A percentile compares a stretch with the other conserved stretches of the same genome.
Evolutionary conservation across 176 grass and related monocot genomes (phyloP).

Genomic region (Ensete ventricosum): DNA sequence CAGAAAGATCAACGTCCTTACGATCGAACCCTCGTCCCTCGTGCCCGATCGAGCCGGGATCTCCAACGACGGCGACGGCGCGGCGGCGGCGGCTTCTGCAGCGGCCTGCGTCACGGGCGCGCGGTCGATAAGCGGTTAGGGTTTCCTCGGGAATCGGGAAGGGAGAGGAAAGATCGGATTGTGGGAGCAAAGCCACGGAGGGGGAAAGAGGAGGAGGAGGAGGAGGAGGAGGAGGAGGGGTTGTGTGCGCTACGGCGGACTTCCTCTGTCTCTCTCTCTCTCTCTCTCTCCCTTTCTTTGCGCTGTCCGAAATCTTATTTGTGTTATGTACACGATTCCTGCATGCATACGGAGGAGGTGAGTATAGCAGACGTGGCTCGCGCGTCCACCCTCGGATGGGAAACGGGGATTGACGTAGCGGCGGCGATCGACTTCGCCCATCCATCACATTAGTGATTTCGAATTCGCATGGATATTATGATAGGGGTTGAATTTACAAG

Average conservation of each 20-base stretch:
- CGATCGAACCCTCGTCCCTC: not conserved
- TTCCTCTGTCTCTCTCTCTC: not conserved
- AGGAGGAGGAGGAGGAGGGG: not conserved
- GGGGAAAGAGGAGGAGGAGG: not conserved
- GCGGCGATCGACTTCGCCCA: too few relatives aligned
- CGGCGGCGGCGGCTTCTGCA: not conserved
- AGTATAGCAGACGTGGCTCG: not conserved
- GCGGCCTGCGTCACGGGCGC: not conserved
- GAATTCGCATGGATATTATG: too few relatives aligned
- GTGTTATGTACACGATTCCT: not conserved
- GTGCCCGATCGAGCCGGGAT: not conserved
- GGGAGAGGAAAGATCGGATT: not conserved
- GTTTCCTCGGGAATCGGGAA: constrained; percentile 27
- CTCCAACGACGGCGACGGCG: not conserved
- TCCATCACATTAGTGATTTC: too few relatives aligned
- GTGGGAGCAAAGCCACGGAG: not conserved
- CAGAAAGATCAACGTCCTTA: constrained; percentile 15
- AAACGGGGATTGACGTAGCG: not conserved
- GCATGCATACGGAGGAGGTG: not conserved
- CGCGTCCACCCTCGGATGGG: not conserved
- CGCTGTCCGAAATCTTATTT: constrained; percentile 10
- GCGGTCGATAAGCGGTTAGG: not conserved
- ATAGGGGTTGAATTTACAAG: too few relatives aligned
- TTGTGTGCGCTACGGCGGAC: not conserved
- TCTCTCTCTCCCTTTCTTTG: not conserved